Percentiles rank a stretch among this genome's conserved stretches.
Evolutionary conservation across 1,284 basidiomycete genomes (phyloP).

Genomic region (Rhodotorula sp.): DNA sequence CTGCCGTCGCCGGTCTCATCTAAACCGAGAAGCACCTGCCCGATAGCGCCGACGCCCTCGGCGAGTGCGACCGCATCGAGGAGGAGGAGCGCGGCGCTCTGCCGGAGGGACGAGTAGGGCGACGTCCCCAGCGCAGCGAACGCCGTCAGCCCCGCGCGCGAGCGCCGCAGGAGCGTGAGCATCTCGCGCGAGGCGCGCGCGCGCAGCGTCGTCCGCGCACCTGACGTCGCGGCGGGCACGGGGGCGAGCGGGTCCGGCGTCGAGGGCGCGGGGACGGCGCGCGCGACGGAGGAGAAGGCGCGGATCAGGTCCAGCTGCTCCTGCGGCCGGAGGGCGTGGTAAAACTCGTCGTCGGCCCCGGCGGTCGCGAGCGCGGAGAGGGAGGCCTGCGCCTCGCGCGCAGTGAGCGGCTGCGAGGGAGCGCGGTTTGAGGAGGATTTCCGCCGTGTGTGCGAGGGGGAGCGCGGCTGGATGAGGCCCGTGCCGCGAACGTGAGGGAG

Average conservation of each 20-base stretch:
- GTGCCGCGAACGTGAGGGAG: neutral
- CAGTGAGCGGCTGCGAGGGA: neutral
- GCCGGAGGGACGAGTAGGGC: neutral
- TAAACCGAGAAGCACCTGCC: neutral
- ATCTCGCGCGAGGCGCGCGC: neutral
- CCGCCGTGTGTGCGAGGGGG: neutral
- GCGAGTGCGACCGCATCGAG: slow-evolving; percentile 10
- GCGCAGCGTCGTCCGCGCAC: neutral
- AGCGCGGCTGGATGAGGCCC: neutral
- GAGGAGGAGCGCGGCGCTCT: slow-evolving; percentile 9
- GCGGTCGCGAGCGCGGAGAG: neutral
- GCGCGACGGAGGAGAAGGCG: slow-evolving; percentile 1
- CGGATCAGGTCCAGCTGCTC: slow-evolving; percentile 22
- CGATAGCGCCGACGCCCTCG: neutral
- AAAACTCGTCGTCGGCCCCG: neutral
- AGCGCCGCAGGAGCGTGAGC: neutral
- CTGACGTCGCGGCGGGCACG: neutral
- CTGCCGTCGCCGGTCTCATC: neutral
- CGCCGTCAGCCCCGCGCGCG: neutral
- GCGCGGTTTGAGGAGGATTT: neutral
- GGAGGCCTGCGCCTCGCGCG: neutral
- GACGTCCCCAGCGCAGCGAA: slow-evolving; percentile 1
- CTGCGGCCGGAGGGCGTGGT: neutral
- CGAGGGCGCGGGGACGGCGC: neutral
- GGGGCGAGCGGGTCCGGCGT: neutral